Percentiles rank a stretch among this genome's conserved stretches.
These are phyloP conservation scores for Cadophora malorum DNA, from an alignment of 2,329 filamentous ascomycete genomes.

Conservation along the genomic window DNA sequence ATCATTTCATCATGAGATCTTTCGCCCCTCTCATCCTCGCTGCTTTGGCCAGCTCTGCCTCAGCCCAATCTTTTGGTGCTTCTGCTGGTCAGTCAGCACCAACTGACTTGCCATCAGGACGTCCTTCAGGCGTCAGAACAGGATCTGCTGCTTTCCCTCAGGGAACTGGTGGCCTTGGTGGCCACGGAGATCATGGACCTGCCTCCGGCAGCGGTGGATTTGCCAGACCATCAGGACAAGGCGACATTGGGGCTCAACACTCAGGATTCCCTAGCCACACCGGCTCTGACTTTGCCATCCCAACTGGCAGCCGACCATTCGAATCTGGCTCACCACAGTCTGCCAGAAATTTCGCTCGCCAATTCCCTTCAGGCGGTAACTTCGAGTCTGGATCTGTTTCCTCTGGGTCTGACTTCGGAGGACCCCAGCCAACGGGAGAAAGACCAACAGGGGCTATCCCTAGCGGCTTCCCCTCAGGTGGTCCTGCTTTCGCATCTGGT, in stretches of 20 bases:
- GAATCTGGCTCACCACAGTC: not conserved
- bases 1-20: conserved; percentile 24
- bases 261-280: conserved; percentile 3
- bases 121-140: conserved; percentile 6
- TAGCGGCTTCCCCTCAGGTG: not conserved
- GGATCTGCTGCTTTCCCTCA: conserved; percentile 12
- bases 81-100: conserved; percentile 17
- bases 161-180: conserved; percentile 2
- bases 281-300: not conserved
- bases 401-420: conserved; percentile 15
- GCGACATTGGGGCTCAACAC: not conserved
- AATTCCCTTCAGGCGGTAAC: not conserved
- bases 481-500: conserved; percentile 2
- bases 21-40: conserved; percentile 19
- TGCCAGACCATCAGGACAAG: conserved; percentile 2
- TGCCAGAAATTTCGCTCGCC: not conserved
- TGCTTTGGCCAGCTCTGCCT: conserved; percentile 26
- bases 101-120: conserved; percentile 1
- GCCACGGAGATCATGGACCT: not conserved
- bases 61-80: conserved; percentile 21
- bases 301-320: conserved; percentile 5
- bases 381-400: conserved; percentile 10
- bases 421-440: not conserved
- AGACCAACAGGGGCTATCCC: conserved; percentile 14
- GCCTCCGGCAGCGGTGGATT: conserved; percentile 8